A percentile compares a stretch with the other conserved stretches of the same genome.
Conservation (phyloP, 2,329 filamentous ascomycete genomes). For the Colletotrichum kahawae region DNA sequence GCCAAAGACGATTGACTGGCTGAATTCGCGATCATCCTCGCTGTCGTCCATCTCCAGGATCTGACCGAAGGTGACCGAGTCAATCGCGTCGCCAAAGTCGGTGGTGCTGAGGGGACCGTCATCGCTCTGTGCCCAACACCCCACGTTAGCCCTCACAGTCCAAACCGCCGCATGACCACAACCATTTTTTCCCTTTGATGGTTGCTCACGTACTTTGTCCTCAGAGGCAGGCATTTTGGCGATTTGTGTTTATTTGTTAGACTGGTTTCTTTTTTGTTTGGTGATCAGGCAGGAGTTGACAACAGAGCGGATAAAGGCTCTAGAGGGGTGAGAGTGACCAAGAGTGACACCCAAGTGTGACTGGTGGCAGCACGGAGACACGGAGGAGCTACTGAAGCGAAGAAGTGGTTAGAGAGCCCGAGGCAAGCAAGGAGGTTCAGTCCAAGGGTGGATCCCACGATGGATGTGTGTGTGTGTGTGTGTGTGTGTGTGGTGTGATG, state of each 20-base stretch:
- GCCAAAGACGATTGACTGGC: conserved; percentile 81
- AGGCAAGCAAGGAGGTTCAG: conserved; percentile 9
- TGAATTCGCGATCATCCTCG: conserved; percentile 85
- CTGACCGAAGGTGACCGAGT: conserved; percentile 83
- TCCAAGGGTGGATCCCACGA: conserved; percentile 18
- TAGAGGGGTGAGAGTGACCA: conserved; percentile 2
- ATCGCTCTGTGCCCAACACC: conserved; percentile 23
- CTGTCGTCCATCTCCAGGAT: conserved; percentile 99
- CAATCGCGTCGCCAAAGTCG: conserved; percentile 74
- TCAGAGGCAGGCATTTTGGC: conserved; percentile 27
- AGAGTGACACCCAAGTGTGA: neutral
- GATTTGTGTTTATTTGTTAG: neutral
- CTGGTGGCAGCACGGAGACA: conserved; percentile 6
- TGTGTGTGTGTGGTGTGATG: neutral
- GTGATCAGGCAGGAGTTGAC: neutral
- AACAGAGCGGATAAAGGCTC: neutral
- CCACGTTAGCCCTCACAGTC: conserved; percentile 14
- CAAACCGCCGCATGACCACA: conserved; percentile 24
- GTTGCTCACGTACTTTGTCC: conserved; percentile 35
- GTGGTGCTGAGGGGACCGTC: conserved; percentile 31
- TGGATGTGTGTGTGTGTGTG: neutral
- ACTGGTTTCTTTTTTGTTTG: neutral
- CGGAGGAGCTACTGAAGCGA: conserved; percentile 12
- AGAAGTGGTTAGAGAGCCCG: conserved; percentile 12
- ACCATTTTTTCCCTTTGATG: conserved; percentile 31